phyloP scores from a whole-genome alignment of 2,329 filamentous ascomycete species.

The Blastomyces gilchristii region DNA sequence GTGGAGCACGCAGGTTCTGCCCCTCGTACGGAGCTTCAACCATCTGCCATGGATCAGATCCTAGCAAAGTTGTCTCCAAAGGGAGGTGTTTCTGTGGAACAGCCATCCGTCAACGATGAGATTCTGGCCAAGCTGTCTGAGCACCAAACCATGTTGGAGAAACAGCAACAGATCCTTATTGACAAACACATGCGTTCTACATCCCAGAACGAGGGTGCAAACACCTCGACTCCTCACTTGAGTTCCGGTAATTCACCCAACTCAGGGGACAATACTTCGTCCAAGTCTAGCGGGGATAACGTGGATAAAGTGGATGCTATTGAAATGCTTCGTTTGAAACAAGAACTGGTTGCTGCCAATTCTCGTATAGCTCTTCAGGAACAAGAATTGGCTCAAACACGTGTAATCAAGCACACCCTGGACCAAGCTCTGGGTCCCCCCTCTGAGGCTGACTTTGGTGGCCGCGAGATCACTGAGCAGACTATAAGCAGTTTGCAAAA shows the following conservation, averaged over 20 bases:
- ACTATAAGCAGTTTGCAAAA: slow-evolving; percentile 42
- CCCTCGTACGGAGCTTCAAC: slow-evolving; percentile 18
- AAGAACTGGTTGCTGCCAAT: slow-evolving; percentile 47
- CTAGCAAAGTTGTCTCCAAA: slow-evolving; percentile 34
- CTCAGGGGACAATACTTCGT: not conserved
- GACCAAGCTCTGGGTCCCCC: slow-evolving; percentile 48
- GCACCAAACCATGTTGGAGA: slow-evolving; percentile 51
- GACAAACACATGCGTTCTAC: slow-evolving; percentile 14
- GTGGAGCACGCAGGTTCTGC: slow-evolving; percentile 29
- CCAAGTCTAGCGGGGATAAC: slow-evolving; percentile 8
- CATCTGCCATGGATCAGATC: slow-evolving; percentile 54
- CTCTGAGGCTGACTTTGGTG: slow-evolving; percentile 43
- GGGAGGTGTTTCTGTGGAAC: slow-evolving; percentile 8
- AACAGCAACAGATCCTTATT: slow-evolving; percentile 46
- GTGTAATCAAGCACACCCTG: slow-evolving; percentile 51
- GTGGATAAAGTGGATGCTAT: slow-evolving; percentile 26
- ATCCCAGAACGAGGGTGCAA: slow-evolving; percentile 13
- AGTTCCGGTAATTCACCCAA: slow-evolving; percentile 11
- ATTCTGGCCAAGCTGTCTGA: slow-evolving; percentile 63
- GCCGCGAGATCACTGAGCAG: slow-evolving; percentile 41
- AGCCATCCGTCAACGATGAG: slow-evolving; percentile 15
- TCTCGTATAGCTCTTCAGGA: slow-evolving; percentile 51
- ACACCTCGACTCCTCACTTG: slow-evolving; percentile 13
- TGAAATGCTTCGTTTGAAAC: slow-evolving; percentile 48
- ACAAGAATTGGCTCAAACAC: slow-evolving; percentile 50